Conservation (phyloP, 2,329 filamentous ascomycete genomes). For the Talaromyces albobiverticillius region DNA sequence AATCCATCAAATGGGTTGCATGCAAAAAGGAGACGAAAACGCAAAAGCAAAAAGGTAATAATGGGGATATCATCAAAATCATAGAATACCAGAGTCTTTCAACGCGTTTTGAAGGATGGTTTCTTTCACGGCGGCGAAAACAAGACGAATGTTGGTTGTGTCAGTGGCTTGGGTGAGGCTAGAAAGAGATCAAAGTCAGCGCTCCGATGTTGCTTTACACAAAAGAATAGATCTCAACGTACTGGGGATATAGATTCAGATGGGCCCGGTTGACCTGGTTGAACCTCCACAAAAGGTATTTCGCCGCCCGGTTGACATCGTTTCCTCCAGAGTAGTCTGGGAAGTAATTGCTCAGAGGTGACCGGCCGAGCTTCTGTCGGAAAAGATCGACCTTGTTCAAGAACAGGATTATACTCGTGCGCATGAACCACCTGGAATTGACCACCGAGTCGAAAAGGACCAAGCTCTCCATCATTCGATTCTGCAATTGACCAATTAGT, state of each 20-base stretch:
- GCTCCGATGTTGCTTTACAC: neutral
- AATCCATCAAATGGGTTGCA: constrained; percentile 16
- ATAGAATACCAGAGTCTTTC: constrained; percentile 95
- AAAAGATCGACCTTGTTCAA: constrained; percentile 99
- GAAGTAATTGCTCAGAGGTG: constrained; percentile 91
- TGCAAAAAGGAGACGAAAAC: constrained; percentile 15
- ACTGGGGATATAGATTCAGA: constrained; percentile 97
- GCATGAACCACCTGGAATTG: constrained; percentile 98
- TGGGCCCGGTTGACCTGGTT: constrained; percentile 98
- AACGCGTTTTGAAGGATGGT: constrained; percentile 97
- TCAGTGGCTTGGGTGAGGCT: constrained; percentile 98
- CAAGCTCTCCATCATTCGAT: constrained; percentile 99
- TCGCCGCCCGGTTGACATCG: constrained; percentile 96
- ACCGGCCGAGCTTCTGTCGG: constrained; percentile 86
- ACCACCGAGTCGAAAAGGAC: constrained; percentile 97
- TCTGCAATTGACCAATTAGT: constrained; percentile 54
- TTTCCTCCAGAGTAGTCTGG: constrained; percentile 97
- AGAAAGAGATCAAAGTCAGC: constrained; percentile 12
- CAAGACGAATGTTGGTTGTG: constrained; percentile 94
- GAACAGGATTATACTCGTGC: constrained; percentile 97
- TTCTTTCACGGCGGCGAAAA: constrained; percentile 98
- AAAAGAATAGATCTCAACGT: constrained; percentile 46
- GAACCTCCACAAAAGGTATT: constrained; percentile 96
- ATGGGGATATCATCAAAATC: constrained; percentile 5
- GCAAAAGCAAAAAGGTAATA: constrained; percentile 16